Percentiles rank a stretch among this genome's conserved stretches.
phyloP scores from a whole-genome alignment of 2,329 filamentous ascomycete genomes.

The Paecilomyces sp. region DNA sequence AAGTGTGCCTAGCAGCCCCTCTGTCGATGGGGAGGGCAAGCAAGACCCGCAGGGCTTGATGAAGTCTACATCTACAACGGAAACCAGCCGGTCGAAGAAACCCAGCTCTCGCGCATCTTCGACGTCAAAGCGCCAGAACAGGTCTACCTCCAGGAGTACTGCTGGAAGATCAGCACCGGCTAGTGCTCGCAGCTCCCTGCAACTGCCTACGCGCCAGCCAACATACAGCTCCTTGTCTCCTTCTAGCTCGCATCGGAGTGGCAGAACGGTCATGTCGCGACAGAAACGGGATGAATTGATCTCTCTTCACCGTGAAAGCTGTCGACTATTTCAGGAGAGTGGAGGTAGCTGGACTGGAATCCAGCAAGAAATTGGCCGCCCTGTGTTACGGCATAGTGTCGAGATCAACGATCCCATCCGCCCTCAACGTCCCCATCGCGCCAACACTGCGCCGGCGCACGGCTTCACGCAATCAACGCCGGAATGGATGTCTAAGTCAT shows the following conservation, averaged over 20 bases:
- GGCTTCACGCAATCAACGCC: neutral
- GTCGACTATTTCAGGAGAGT: slow-evolving; percentile 29
- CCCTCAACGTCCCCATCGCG: neutral
- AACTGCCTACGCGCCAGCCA: slow-evolving; percentile 20
- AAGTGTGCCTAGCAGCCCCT: neutral
- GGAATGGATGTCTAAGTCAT: neutral
- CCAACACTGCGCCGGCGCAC: neutral
- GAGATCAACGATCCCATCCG: neutral
- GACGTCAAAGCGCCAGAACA: slow-evolving; percentile 19
- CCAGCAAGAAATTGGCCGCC: neutral
- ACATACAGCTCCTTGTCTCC: slow-evolving; percentile 20
- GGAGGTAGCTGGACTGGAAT: neutral
- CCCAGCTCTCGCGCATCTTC: slow-evolving; percentile 24
- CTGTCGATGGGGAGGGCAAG: neutral
- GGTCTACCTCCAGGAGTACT: slow-evolving; percentile 28
- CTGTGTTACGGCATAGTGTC: neutral
- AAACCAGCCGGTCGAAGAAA: slow-evolving; percentile 9
- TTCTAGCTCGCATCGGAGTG: slow-evolving; percentile 14
- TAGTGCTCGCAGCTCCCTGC: slow-evolving; percentile 18
- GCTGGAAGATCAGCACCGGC: slow-evolving; percentile 11
- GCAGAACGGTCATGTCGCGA: slow-evolving; percentile 10
- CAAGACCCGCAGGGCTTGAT: neutral
- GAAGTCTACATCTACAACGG: neutral
- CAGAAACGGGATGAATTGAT: slow-evolving; percentile 27
- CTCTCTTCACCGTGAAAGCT: slow-evolving; percentile 33